Evolutionary conservation across 192 early-diverging fungal species (phyloP).

Genomic region (Coemansia sp.): DNA sequence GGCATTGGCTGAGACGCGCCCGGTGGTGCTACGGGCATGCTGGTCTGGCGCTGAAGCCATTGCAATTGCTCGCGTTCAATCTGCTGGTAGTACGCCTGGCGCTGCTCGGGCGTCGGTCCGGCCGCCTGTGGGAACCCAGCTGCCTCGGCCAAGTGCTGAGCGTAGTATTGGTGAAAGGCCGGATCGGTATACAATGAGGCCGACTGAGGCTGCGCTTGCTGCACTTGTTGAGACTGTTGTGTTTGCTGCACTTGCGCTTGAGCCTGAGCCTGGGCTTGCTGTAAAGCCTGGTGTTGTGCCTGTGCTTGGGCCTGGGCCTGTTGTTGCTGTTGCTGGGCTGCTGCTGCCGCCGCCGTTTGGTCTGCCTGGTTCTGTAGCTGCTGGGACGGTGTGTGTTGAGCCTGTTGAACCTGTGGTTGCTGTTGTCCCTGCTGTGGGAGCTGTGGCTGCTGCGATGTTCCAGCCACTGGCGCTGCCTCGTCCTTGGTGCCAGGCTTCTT

Average conservation of each 20-base stretch:
- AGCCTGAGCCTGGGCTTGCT: constrained; percentile 14
- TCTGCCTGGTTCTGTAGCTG: neutral
- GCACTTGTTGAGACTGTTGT: constrained; percentile 5
- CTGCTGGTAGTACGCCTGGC: constrained; percentile 54
- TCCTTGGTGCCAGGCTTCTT: constrained; percentile 12
- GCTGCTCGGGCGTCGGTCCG: constrained; percentile 42
- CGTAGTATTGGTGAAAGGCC: constrained; percentile 52
- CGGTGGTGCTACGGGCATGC: constrained; percentile 24
- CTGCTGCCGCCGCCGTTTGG: constrained; percentile 1
- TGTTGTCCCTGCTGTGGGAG: neutral
- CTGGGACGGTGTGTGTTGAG: neutral
- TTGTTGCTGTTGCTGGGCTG: constrained; percentile 17
- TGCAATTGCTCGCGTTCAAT: constrained; percentile 54
- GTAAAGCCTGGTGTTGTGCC: constrained; percentile 10
- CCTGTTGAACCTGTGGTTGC: neutral
- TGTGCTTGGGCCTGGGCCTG: constrained; percentile 20
- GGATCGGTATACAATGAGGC: constrained; percentile 30
- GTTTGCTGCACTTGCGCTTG: constrained; percentile 19
- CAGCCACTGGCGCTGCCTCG: neutral
- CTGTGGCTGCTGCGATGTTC: neutral
- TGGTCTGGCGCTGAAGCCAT: constrained; percentile 51
- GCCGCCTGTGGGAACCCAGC: constrained; percentile 40
- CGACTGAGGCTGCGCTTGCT: constrained; percentile 11
- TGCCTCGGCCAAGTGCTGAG: constrained; percentile 48
- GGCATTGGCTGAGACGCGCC: constrained; percentile 3